A percentile compares a stretch with the other conserved stretches of the same genome.
phyloP scores from a whole-genome alignment of 2,329 filamentous ascomycete genomes.

The Talaromyces verruculosus region DNA sequence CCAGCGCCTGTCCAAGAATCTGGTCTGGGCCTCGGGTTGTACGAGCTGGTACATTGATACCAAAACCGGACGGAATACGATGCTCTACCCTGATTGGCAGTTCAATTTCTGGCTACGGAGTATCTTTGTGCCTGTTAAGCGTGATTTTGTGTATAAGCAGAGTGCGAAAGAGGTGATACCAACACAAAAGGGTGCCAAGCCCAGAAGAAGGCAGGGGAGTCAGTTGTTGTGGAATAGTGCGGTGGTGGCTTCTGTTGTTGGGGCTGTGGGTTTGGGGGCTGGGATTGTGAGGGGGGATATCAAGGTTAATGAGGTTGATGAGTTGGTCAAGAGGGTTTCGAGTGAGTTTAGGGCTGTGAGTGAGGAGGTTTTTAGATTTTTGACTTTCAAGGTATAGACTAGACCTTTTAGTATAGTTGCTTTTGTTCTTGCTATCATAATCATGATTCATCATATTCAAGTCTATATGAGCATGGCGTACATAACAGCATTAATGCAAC shows the following conservation, averaged over 20 bases:
- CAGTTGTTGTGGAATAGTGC: not conserved
- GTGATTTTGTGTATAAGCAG: conserved; percentile 39
- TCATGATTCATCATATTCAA: not conserved
- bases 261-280: conserved; percentile 21
- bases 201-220: not conserved
- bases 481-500: conserved; percentile 41
- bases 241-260: conserved; percentile 11
- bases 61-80: conserved; percentile 50
- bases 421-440: not conserved
- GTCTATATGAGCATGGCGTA: not conserved
- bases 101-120: conserved; percentile 52
- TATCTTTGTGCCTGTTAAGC: conserved; percentile 43
- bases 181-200: not conserved
- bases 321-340: conserved; percentile 18
- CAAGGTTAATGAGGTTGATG: conserved; percentile 15
- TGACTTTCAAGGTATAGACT: conserved; percentile 10
- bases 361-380: not conserved
- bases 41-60: conserved; percentile 54
- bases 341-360: conserved; percentile 16
- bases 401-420: not conserved
- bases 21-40: conserved; percentile 54
- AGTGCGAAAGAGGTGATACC: conserved; percentile 17
- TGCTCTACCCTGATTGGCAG: conserved; percentile 56
- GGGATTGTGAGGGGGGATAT: conserved; percentile 11
- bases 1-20: conserved; percentile 42